Evolutionary conservation across 2,329 filamentous ascomycete species (phyloP).

Genomic region (Coniella vitis): DNA sequence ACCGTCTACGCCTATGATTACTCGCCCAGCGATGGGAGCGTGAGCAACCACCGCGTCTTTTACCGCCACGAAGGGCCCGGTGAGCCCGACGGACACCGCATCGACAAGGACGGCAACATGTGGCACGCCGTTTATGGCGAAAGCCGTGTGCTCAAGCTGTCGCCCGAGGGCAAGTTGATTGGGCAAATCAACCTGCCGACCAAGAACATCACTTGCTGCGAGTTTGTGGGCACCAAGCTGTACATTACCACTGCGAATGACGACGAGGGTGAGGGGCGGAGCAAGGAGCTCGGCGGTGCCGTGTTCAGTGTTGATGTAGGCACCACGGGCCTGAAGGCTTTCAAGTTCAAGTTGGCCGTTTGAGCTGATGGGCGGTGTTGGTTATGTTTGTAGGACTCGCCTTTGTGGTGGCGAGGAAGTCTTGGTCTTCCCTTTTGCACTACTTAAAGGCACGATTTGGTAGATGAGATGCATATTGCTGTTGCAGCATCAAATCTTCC

Average conservation of each 20-base stretch:
- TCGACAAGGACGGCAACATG: slow-evolving; percentile 78
- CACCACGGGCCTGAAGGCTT: slow-evolving; percentile 54
- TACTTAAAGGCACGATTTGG: too few relatives aligned
- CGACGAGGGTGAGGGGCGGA: slow-evolving; percentile 57
- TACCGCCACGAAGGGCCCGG: slow-evolving; percentile 61
- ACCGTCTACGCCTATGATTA: slow-evolving; percentile 73
- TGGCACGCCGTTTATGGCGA: slow-evolving; percentile 87
- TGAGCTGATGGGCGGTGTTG: neutral
- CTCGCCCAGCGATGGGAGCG: slow-evolving; percentile 52
- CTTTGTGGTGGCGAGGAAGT: neutral
- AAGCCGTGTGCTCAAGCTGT: slow-evolving; percentile 67
- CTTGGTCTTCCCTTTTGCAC: neutral
- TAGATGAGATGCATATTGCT: too few relatives aligned
- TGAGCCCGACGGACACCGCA: slow-evolving; percentile 75
- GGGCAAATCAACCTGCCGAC: slow-evolving; percentile 74
- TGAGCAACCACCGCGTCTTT: slow-evolving; percentile 64
- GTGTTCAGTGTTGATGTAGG: slow-evolving; percentile 75
- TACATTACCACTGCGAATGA: slow-evolving; percentile 72
- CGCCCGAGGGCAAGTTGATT: slow-evolving; percentile 60
- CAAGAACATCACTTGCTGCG: slow-evolving; percentile 70
- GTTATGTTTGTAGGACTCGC: too few relatives aligned
- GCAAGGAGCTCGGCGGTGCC: slow-evolving; percentile 59
- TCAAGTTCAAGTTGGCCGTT: slow-evolving; percentile 52
- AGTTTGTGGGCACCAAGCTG: slow-evolving; percentile 68
- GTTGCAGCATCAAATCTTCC: too few relatives aligned